These are phyloP conservation scores for Lotus japonicus DNA, from an alignment of 306 rosid species.

Conservation along the genomic window DNA sequence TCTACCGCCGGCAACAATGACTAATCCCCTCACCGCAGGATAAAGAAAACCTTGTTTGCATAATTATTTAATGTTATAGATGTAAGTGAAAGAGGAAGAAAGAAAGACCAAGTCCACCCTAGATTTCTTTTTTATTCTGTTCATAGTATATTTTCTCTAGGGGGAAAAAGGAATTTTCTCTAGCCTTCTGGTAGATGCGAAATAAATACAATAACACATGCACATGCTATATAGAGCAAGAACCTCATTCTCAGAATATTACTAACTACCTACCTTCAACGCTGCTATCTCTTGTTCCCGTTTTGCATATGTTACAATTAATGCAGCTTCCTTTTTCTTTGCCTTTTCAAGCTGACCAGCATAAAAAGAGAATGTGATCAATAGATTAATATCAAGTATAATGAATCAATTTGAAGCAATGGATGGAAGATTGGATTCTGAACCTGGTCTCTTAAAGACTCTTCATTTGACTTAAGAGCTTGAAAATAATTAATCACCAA, in stretches of 20 bases:
- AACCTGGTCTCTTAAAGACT: conserved; percentile 87
- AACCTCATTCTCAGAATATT: not conserved
- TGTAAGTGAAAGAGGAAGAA: not conserved
- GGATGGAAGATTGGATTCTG: not conserved
- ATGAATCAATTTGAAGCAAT: conserved; percentile 6
- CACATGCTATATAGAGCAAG: not conserved
- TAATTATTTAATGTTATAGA: not conserved
- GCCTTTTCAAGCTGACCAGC: conserved; percentile 78
- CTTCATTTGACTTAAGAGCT: conserved; percentile 77
- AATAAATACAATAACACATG: conserved; percentile 2
- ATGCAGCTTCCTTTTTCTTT: conserved; percentile 96
- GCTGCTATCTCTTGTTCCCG: conserved; percentile 94
- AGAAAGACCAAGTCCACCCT: not conserved
- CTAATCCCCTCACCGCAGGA: too few relatives aligned
- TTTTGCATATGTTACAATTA: conserved; percentile 88
- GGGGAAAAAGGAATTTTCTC: not conserved
- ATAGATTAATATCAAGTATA: conserved; percentile 1
- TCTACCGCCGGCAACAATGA: too few relatives aligned
- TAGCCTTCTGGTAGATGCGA: not conserved
- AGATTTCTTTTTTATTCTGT: not conserved
- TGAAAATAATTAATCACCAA: conserved; percentile 67
- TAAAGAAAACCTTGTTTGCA: not conserved
- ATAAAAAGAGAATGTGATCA: conserved; percentile 1
- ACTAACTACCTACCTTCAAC: conserved; percentile 94
- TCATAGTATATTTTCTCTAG: not conserved